Evolutionary conservation across 2,329 filamentous ascomycete species (phyloP).

Genomic region (Verticillium zaregamsianum): DNA sequence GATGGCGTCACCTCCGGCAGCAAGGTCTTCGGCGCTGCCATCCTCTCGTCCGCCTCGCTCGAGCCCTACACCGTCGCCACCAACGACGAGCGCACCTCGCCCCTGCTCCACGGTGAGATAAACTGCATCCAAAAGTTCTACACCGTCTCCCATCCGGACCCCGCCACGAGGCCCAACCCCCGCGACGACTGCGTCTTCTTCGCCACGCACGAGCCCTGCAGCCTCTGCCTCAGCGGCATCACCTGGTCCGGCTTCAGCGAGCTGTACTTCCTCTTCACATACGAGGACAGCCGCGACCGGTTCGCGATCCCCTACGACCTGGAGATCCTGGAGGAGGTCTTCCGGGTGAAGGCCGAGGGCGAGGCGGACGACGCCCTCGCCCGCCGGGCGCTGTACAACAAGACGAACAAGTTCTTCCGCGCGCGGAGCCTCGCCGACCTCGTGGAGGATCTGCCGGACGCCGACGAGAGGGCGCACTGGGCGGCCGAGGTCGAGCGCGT

Average conservation of each 20-base stretch:
- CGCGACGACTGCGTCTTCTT: constrained; percentile 50
- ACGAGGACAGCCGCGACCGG: constrained; percentile 52
- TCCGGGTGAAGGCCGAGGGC: constrained; percentile 37
- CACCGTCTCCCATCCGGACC: constrained; percentile 26
- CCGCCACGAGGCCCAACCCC: constrained; percentile 32
- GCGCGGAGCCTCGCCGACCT: constrained; percentile 38
- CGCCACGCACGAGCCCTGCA: constrained; percentile 56
- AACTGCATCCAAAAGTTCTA: constrained; percentile 59
- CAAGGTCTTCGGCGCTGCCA: constrained; percentile 55
- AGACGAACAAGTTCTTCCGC: constrained; percentile 51
- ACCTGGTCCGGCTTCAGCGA: constrained; percentile 54
- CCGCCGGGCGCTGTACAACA: constrained; percentile 45
- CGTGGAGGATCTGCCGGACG: constrained; percentile 29
- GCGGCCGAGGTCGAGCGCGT: constrained; percentile 38
- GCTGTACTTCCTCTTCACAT: constrained; percentile 56
- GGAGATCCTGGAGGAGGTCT: constrained; percentile 52
- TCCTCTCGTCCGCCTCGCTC: constrained; percentile 39
- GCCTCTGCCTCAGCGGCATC: constrained; percentile 53
- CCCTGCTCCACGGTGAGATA: constrained; percentile 55
- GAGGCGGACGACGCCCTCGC: constrained; percentile 34
- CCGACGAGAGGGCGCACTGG: constrained; percentile 27
- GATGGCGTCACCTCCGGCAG: constrained; percentile 45
- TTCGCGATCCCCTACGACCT: constrained; percentile 55
- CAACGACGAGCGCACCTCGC: constrained; percentile 51
- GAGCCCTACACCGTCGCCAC: constrained; percentile 43